A percentile compares a stretch with the other conserved stretches of the same genome.
Conservation (phyloP, 345 rosid species). For the Melastoma malabathricum region DNA sequence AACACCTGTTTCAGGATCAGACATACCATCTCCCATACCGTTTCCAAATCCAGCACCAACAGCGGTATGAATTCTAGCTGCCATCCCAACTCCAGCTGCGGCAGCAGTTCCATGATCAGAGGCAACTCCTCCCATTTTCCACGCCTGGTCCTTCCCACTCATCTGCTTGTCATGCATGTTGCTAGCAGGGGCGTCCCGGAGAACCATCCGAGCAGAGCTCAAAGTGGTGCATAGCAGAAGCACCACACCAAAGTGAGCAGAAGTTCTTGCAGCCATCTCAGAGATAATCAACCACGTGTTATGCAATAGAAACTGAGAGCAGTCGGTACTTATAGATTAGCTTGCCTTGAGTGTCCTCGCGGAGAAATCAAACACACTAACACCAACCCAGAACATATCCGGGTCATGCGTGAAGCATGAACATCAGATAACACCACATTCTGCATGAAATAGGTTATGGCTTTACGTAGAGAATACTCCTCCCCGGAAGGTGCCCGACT, state of each 20-base stretch:
- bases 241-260: slow-evolving; percentile 17
- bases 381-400: neutral
- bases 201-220: slow-evolving; percentile 28
- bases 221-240: slow-evolving; percentile 26
- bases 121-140: slow-evolving; percentile 1
- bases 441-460: too few species aligned
- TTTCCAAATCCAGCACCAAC: neutral
- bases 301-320: neutral
- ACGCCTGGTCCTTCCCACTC: neutral
- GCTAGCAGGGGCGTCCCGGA: slow-evolving; percentile 14
- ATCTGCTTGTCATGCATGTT: neutral
- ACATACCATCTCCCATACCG: slow-evolving; percentile 2
- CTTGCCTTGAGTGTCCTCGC: neutral
- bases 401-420: neutral
- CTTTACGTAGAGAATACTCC: too few species aligned
- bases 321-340: slow-evolving; percentile 1
- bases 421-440: too few species aligned
- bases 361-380: neutral
- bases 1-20: neutral
- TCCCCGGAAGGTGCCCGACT: too few species aligned
- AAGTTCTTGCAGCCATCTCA: slow-evolving; percentile 22
- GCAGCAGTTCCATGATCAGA: neutral
- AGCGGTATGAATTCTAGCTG: neutral
- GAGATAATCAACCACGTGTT: neutral
- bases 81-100: neutral